Evolutionary conservation across 768 basidiomycete genomes (phyloP).

Genomic region (Asterophora parasitica): DNA sequence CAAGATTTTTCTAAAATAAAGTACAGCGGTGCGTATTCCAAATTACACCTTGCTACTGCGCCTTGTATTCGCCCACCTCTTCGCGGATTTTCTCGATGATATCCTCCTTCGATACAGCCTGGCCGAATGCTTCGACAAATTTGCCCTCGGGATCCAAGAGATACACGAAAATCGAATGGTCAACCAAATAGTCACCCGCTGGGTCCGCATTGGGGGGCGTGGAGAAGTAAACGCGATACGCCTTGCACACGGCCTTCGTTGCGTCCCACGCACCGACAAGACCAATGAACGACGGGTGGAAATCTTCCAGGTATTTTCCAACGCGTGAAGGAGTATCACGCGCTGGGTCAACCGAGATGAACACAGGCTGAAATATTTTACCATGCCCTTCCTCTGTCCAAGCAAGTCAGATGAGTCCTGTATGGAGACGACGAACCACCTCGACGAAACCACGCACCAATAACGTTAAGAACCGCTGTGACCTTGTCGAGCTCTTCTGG

Average conservation of each 20-base stretch:
- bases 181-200: slow-evolving; percentile 93
- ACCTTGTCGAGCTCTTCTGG: slow-evolving; percentile 98
- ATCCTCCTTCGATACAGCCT: slow-evolving; percentile 64
- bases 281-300: slow-evolving; percentile 87
- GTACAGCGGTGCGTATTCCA: background rate
- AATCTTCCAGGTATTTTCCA: slow-evolving; percentile 69
- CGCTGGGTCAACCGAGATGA: slow-evolving; percentile 96
- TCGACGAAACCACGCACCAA: slow-evolving; percentile 64
- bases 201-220: slow-evolving; percentile 86
- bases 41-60: slow-evolving; percentile 31
- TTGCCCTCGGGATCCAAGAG: slow-evolving; percentile 93
- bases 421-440: background rate
- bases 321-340: slow-evolving; percentile 69
- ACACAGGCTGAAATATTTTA: slow-evolving; percentile 77
- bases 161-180: slow-evolving; percentile 96
- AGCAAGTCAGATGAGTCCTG: background rate
- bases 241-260: slow-evolving; percentile 86
- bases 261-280: slow-evolving; percentile 80
- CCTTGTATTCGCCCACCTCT: slow-evolving; percentile 39
- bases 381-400: slow-evolving; percentile 63
- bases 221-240: slow-evolving; percentile 97
- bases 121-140: slow-evolving; percentile 97
- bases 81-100: slow-evolving; percentile 60
- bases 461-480: slow-evolving; percentile 62
- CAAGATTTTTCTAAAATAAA: slow-evolving; percentile 1